Percentiles rank a stretch among this genome's conserved stretches.
These are phyloP conservation scores for Fusarium denticulatum DNA, from an alignment of 2,329 filamentous ascomycete species.

Conservation along the genomic window DNA sequence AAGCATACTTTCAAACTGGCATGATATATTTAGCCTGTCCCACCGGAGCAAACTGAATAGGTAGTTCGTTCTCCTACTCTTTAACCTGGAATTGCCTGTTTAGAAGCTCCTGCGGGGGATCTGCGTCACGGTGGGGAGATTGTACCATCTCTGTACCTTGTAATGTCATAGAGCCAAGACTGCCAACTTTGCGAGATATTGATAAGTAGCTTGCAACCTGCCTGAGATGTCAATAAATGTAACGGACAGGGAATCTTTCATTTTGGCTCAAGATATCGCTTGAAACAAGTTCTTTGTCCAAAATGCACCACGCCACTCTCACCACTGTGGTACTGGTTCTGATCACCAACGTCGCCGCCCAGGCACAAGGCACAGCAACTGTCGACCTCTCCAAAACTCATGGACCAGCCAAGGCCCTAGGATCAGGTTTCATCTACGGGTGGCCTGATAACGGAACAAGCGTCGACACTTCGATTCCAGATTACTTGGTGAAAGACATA, in stretches of 20 bases:
- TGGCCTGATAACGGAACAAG: not conserved
- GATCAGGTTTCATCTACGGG: not conserved
- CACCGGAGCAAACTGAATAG: not conserved
- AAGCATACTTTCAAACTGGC: no score
- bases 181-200: not conserved
- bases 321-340: not conserved
- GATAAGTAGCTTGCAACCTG: not conserved
- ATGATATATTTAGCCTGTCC: not conserved
- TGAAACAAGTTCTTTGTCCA: rapidly evolving
- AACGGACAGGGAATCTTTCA: no score
- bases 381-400: not conserved
- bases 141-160: not conserved
- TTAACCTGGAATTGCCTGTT: not conserved
- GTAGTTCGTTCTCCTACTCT: not conserved
- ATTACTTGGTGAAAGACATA: not conserved
- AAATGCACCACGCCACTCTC: not conserved
- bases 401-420: not conserved
- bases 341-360: not conserved
- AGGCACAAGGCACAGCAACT: not conserved
- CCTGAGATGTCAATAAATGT: rapidly evolving
- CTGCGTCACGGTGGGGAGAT: not conserved
- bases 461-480: not conserved
- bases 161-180: rapidly evolving
- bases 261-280: not conserved
- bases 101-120: not conserved